A percentile compares a stretch with the other conserved stretches of the same genome.
phyloP scores from a whole-genome alignment of 768 basidiomycete species.

The Lactarius hatsudake region DNA sequence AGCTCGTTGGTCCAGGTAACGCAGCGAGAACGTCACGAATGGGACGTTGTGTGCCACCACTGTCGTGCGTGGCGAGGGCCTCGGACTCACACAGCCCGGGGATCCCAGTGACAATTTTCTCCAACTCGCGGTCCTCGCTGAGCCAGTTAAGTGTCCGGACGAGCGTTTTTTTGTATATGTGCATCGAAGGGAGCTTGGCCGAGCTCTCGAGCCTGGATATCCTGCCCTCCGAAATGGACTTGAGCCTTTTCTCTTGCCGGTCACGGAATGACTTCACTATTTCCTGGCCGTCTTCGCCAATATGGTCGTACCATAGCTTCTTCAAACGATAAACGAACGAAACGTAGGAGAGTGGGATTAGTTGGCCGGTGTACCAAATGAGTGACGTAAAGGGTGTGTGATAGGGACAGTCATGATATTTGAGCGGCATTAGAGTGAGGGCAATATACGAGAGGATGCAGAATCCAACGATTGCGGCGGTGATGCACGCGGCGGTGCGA shows the following conservation, averaged over 20 bases:
- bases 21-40: not conserved
- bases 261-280: not conserved
- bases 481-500: not conserved
- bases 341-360: too few species aligned
- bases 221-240: not conserved
- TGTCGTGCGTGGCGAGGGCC: not conserved
- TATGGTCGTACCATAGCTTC: too few species aligned
- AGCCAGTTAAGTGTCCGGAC: not conserved
- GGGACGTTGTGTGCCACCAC: not conserved
- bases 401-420: not conserved
- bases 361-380: not conserved
- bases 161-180: not conserved
- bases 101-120: not conserved
- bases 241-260: not conserved
- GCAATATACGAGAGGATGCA: not conserved
- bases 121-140: not conserved
- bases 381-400: not conserved
- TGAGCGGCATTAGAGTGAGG: not conserved
- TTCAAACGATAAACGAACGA: too few species aligned
- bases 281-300: not conserved
- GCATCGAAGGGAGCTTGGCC: not conserved
- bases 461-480: not conserved
- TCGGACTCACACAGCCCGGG: not conserved
- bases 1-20: not conserved
- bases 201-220: not conserved